Base-by-base conservation (phyloP, 2,329 filamentous ascomycete genomes). In the Apiospora rasikravindrae region DNA sequence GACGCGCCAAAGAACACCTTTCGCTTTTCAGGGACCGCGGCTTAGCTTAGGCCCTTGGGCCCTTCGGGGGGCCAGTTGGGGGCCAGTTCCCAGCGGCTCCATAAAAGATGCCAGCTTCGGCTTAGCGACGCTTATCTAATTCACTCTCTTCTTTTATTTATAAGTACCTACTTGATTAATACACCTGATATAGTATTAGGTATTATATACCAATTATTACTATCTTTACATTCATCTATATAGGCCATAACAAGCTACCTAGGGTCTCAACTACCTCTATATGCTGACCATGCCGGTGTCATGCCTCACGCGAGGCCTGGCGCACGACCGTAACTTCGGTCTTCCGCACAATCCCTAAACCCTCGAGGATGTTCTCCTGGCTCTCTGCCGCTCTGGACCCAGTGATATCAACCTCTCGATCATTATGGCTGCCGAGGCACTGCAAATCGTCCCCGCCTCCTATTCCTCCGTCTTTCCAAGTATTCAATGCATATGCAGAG, bases 401-500 rank as follows among this genome's bases (percentile, higher is more conserved):
- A 4, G 47, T 40, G 45, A 57, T 51, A 16, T 69, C 68, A 19
- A 57, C 24, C 29, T 69, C 68, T 47, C 68, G 33, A 19, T 69
- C 68, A 14, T n/a, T 33, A 13, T 26, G 26, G 68, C 68, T 69
- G 68, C 68, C 40, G 19, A 57, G 47, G 22, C 10, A 51, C 3
- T 69, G 81, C 78, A 64, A 3, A 64, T 71, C 57, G 47, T 69
- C 33, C n/a, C 37, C 47, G 19, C 33, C 45, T 33, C 33, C 37
- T 4, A 29, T 0, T 19, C 68, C 26, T n/a, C 47, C 47, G 4
- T 37, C 45, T 22, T 40, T 47, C 75, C 79, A 80, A 44, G 77
- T 75, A 53, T 78, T 77, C 29, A 81, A 72, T n/a, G 77, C 78
- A 68, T 81, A 81, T 5, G 70, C 73, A 33, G 73, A 77, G 44